Conservation (phyloP, 2,329 filamentous ascomycete species). For the Arthroderma uncinatum region DNA sequence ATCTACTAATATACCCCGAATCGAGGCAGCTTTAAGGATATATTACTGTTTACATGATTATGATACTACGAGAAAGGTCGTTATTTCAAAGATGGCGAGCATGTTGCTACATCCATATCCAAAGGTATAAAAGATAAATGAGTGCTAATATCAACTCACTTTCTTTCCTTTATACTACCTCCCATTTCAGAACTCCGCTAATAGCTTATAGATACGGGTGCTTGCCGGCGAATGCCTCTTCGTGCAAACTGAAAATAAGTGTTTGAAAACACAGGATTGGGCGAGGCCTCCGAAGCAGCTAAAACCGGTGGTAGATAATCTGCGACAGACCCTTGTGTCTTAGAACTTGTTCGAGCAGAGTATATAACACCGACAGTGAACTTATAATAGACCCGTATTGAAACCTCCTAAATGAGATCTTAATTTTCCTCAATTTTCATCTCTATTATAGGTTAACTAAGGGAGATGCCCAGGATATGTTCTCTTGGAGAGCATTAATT, state of each 20-base stretch:
- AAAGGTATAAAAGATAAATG: slow-evolving; percentile 40
- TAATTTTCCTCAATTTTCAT: no score
- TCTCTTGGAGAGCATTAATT: no score
- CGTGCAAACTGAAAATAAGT: slow-evolving; percentile 23
- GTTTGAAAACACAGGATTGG: slow-evolving; percentile 29
- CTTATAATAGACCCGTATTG: not conserved
- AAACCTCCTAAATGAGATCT: no score
- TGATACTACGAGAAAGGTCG: slow-evolving; percentile 43
- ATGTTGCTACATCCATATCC: slow-evolving; percentile 78
- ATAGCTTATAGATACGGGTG: slow-evolving; percentile 25
- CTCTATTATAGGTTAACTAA: no score
- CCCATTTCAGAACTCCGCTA: not conserved
- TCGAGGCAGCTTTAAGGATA: slow-evolving; percentile 67
- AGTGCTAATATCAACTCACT: no score
- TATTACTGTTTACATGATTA: slow-evolving; percentile 59
- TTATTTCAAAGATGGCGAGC: slow-evolving; percentile 56
- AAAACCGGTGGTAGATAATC: slow-evolving; percentile 24
- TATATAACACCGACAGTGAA: not conserved
- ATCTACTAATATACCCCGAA: slow-evolving; percentile 67
- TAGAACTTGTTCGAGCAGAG: not conserved
- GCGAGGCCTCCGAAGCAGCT: slow-evolving; percentile 25
- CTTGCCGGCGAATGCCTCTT: slow-evolving; percentile 29
- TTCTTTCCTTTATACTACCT: slow-evolving; percentile 3
- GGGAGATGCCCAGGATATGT: no score
- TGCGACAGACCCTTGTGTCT: slow-evolving; percentile 5